Conservation (phyloP, 208 protist species). For the Leishmania turanica region DNA sequence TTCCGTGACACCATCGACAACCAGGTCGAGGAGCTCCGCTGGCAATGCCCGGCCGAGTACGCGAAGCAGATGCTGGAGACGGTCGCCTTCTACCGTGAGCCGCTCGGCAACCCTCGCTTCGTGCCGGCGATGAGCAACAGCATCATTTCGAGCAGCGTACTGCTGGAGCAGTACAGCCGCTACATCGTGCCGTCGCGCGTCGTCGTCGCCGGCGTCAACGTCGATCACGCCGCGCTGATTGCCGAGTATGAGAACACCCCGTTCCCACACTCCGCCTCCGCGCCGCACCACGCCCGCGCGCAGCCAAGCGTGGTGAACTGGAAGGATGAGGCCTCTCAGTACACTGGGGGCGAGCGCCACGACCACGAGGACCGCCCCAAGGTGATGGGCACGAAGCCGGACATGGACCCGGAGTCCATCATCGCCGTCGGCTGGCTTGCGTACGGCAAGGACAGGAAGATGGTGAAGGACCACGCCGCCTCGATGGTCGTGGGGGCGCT, state of each 20-base stretch:
- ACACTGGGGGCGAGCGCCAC: slow-evolving; percentile 77
- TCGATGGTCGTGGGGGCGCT: slow-evolving; percentile 68
- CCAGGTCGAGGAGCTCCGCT: slow-evolving; percentile 81
- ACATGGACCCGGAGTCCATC: slow-evolving; percentile 86
- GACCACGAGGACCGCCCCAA: slow-evolving; percentile 88
- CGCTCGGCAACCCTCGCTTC: slow-evolving; percentile 85
- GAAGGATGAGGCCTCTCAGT: slow-evolving; percentile 64
- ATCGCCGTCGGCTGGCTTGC: slow-evolving; percentile 83
- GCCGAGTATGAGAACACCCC: slow-evolving; percentile 89
- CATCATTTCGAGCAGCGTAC: slow-evolving; percentile 59
- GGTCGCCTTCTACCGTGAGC: slow-evolving; percentile 88
- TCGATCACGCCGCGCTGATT: slow-evolving; percentile 82
- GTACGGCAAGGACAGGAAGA: slow-evolving; percentile 57
- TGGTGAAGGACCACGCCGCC: slow-evolving; percentile 72
- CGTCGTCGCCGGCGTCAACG: slow-evolving; percentile 89
- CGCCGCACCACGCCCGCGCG: slow-evolving; percentile 68
- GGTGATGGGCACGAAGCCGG: slow-evolving; percentile 85
- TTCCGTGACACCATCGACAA: slow-evolving; percentile 89
- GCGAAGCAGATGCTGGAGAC: slow-evolving; percentile 81
- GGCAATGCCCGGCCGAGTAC: slow-evolving; percentile 79
- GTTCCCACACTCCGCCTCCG: slow-evolving; percentile 62
- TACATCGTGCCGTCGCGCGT: slow-evolving; percentile 77
- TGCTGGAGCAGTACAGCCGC: slow-evolving; percentile 80
- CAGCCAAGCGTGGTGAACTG: slow-evolving; percentile 25
- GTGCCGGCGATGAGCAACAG: slow-evolving; percentile 76